These are phyloP conservation scores for Globisporangium sylvaticum DNA, from an alignment of 352 stramenopile genomes.

Conservation along the genomic window DNA sequence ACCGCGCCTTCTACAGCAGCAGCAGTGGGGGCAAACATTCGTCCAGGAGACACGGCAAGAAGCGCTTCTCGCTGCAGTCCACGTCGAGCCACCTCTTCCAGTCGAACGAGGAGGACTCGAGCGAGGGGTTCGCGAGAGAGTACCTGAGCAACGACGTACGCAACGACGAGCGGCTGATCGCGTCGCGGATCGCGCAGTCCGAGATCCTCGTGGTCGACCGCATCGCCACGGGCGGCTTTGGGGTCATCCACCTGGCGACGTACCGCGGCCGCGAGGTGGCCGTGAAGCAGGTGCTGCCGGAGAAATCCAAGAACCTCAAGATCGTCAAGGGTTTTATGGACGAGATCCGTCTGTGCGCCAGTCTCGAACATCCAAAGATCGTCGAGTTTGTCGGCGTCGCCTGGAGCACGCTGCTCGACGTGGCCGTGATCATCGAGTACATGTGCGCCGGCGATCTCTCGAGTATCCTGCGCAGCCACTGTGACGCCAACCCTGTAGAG, in stretches of 20 bases:
- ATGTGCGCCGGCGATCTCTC: slow-evolving; percentile 42
- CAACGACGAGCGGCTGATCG: slow-evolving; percentile 52
- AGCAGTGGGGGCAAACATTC: neutral
- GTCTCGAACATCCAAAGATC: slow-evolving; percentile 50
- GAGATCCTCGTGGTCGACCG: slow-evolving; percentile 40
- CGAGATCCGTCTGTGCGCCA: slow-evolving; percentile 60
- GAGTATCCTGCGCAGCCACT: slow-evolving; percentile 22
- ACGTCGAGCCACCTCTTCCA: slow-evolving; percentile 18
- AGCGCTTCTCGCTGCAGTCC: slow-evolving; percentile 15
- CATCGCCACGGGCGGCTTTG: slow-evolving; percentile 56
- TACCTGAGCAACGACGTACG: slow-evolving; percentile 64
- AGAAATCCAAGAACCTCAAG: slow-evolving; percentile 20
- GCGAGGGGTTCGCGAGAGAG: slow-evolving; percentile 13
- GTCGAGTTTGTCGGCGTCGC: slow-evolving; percentile 44
- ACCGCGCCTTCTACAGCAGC: neutral
- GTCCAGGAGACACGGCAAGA: slow-evolving; percentile 12
- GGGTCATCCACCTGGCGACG: slow-evolving; percentile 46
- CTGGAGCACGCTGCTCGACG: slow-evolving; percentile 46
- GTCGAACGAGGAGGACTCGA: slow-evolving; percentile 4
- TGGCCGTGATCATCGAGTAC: slow-evolving; percentile 44
- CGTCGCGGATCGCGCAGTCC: slow-evolving; percentile 41
- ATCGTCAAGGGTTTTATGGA: slow-evolving; percentile 44
- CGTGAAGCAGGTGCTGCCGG: slow-evolving; percentile 40
- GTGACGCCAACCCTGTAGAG: slow-evolving; percentile 6
- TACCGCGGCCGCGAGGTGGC: slow-evolving; percentile 31